Base-by-base conservation (phyloP, 495 filamentous ascomycete species). In the Penicillium antarcticum region DNA sequence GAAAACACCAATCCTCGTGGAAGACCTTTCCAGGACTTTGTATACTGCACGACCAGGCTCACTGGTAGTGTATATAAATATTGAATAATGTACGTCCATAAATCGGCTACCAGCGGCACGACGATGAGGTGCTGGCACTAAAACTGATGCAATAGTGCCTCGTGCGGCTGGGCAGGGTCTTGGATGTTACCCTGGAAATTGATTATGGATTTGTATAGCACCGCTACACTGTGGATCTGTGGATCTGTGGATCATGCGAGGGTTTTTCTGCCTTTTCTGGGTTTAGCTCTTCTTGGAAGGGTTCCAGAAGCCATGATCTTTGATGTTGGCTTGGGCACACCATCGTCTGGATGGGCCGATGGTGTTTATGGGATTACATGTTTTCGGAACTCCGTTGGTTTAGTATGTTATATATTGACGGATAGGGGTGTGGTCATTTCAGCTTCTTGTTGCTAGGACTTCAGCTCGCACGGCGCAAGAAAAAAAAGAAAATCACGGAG, bases 81-180 rank as follows among this genome's bases (percentile, higher is more conserved):
- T 29, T 29, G 26, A 8, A 29, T 29, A 9, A 8, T 29, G 26
- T 29, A 29, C 7, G 26, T 8, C 26, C 5, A 9, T 7, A 19
- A 1, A 12, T 39, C 56, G 58, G 58, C 40, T 64, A 66, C 26
- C 54, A 33, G 43, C 57, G 60, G 62, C 29, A 29, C 9, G 7
- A 38, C 43, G 32, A 72, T 72, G 69, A 52, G 67, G 69, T 67
- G 69, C 65, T 72, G 44, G 35, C 47, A 42, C 60, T 66, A 60
- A 67, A 60, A 57, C n/a, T 70, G 69, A 63, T 67, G 65, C 69
- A 68, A 72, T 69, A 34, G 26, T 23, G n/a, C 50, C 21, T 39
- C 11, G 36, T 40, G 42, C 42, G 48, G 39, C 56, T 60, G 46
- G 49, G 44, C 52, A 45, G 40, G 24, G 11, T 19, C 35, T 40